Base-by-base conservation (phyloP, 495 filamentous ascomycete species). In the Aspergillus leporis region DNA sequence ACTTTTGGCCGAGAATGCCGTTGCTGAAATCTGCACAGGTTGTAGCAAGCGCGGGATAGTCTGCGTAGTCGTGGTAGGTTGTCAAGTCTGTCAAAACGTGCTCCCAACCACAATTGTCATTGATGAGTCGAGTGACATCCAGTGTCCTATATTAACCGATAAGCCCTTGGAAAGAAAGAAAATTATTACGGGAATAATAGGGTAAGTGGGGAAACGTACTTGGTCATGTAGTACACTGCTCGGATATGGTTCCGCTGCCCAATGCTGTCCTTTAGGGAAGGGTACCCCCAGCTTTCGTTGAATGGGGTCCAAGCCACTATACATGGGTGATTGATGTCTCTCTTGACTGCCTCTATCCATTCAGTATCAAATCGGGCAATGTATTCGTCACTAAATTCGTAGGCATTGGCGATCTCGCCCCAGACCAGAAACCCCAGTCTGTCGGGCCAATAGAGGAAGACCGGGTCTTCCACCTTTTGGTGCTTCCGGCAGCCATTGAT, bases 101-200 rank as follows among this genome's bases (percentile, higher is more conserved):
- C 47, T 87, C 81, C 84, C 84, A 87, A 53, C 84, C 84, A 61
- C 84, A 87, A 66, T 87, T 87, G 70, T 87, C 84, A 56, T 86
- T 87, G 51, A 87, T 74, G 10, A 83, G 81, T 14, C 84, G 73
- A 18, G 78, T 84, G 3, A 81, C 76, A 56, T 87, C 84, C 4
- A 87, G 72, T 0, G 78, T 76, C 56, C 74, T 79, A 41, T 23
- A 8, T 13, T 51, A 28, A 34, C 53, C 19, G 46, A 53, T 66
- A 19, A 64, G 32, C 36, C 25, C 45, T 25, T 22, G 14, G 32
- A 45, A 32, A 53, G 55, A 30, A 9, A 16, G 8, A 41, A 10
- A 32, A 32, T 5, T 5, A 32, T 32, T 9, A 36, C 8, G 13
- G n/a, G n/a, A 10, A 13, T 43, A 4, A 4, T 22, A 5, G 19